A percentile compares a stretch with the other conserved stretches of the same genome.
phyloP scores from a whole-genome alignment of 352 stramenopile genomes.

The Pythium chondricola region DNA sequence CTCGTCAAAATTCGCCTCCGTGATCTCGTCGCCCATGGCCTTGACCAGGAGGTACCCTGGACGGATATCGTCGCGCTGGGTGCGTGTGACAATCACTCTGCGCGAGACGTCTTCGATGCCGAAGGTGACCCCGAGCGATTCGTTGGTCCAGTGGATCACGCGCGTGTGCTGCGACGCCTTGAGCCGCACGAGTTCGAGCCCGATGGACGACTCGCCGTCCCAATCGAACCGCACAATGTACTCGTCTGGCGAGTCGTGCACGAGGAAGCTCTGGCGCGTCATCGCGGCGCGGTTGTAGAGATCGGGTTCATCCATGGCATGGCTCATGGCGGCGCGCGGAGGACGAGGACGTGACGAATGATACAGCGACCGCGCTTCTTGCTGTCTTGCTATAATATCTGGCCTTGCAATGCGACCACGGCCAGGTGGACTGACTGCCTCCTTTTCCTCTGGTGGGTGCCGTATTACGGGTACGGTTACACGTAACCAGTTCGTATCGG shows the following conservation, averaged over 20 bases:
- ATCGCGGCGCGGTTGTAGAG: constrained; percentile 1
- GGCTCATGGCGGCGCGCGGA: too few species aligned
- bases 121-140: constrained; percentile 61
- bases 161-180: constrained; percentile 18
- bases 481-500: too few species aligned
- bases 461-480: too few species aligned
- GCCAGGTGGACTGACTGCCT: too few species aligned
- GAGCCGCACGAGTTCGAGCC: constrained; percentile 49
- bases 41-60: constrained; percentile 51
- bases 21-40: constrained; percentile 34
- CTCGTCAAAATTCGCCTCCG: constrained; percentile 45
- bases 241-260: constrained; percentile 33
- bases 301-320: too few species aligned
- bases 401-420: too few species aligned
- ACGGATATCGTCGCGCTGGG: constrained; percentile 39
- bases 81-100: constrained; percentile 59
- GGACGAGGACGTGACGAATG: too few species aligned
- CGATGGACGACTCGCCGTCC: constrained; percentile 40
- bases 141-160: constrained; percentile 35
- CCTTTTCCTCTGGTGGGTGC: too few species aligned
- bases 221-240: constrained; percentile 48
- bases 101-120: constrained; percentile 67
- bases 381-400: too few species aligned
- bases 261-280: constrained; percentile 19
- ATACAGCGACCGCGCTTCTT: too few species aligned